Percentiles rank a stretch among this genome's conserved stretches.
Conservation (phyloP, 2,329 filamentous ascomycete genomes). For the Cercospora brassicicola region DNA sequence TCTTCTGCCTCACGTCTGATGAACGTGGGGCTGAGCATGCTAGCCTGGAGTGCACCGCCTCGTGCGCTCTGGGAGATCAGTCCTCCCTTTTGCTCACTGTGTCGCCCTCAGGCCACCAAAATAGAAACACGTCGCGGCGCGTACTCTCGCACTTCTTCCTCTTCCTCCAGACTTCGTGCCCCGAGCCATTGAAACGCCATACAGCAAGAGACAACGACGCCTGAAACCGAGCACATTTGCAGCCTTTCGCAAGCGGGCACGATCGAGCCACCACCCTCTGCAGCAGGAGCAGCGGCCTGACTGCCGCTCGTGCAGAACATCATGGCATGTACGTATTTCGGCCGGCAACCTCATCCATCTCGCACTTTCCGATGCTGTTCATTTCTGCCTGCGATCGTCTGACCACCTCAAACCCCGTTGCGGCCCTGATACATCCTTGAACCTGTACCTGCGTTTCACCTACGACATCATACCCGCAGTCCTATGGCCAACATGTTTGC, state of each 20-base stretch:
- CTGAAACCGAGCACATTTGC: background rate
- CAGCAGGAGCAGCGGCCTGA: background rate
- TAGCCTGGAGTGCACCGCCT: constrained; percentile 1
- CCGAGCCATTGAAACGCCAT: background rate
- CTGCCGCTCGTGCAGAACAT: constrained; percentile 3
- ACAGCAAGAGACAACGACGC: background rate
- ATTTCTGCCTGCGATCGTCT: constrained; percentile 4
- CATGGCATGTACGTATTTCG: constrained; percentile 22
- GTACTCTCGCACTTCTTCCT: background rate
- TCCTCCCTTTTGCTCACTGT: background rate
- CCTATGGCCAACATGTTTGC: constrained; percentile 15
- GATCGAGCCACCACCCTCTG: background rate
- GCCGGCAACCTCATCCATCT: background rate
- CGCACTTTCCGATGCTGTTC: background rate
- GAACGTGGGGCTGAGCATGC: constrained; percentile 4
- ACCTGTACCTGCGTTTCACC: constrained; percentile 20
- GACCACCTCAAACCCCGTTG: constrained; percentile 8
- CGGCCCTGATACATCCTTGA: constrained; percentile 18
- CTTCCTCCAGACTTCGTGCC: background rate
- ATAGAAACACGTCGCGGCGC: constrained; percentile 3
- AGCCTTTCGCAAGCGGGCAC: background rate
- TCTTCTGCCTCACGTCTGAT: background rate
- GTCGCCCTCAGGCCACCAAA: constrained; percentile 5
- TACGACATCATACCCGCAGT: constrained; percentile 13
- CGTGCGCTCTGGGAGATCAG: background rate